Evolutionary conservation across 805 yeast species (phyloP).

Genomic region (Teunomyces kruisii): DNA sequence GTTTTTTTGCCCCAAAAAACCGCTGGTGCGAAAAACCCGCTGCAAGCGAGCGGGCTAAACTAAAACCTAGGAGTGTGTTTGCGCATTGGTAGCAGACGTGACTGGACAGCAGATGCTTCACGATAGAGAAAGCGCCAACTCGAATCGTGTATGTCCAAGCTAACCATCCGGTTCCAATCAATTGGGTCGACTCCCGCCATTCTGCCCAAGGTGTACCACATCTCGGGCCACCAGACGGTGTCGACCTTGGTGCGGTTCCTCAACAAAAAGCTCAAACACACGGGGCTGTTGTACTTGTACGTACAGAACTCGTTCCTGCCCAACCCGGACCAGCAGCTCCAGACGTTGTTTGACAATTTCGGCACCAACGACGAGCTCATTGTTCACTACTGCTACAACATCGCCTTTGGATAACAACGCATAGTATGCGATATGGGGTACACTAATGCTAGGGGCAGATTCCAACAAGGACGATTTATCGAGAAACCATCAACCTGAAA

Average conservation of each 20-base stretch:
- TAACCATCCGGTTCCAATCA: conserved; percentile 51
- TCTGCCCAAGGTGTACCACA: conserved; percentile 50
- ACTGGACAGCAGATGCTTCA: too few relatives aligned
- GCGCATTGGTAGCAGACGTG: too few relatives aligned
- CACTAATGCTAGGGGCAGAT: too few relatives aligned
- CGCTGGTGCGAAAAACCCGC: too few relatives aligned
- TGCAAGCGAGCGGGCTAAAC: too few relatives aligned
- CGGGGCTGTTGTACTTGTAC: conserved; percentile 27
- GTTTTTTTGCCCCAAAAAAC: background rate
- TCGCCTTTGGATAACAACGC: conserved; percentile 37
- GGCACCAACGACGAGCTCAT: conserved; percentile 36
- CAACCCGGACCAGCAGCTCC: conserved; percentile 38
- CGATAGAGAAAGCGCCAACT: too few relatives aligned
- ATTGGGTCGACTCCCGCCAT: conserved; percentile 57
- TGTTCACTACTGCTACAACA: conserved; percentile 36
- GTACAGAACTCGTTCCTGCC: conserved; percentile 44
- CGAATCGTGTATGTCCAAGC: background rate
- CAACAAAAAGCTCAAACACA: conserved; percentile 31
- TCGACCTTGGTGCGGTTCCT: conserved; percentile 48
- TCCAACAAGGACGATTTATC: too few relatives aligned
- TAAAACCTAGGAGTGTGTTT: too few relatives aligned
- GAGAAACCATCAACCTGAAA: too few relatives aligned
- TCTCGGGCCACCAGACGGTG: conserved; percentile 47
- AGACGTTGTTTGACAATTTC: conserved; percentile 29
- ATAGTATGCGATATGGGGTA: too few relatives aligned